These are phyloP conservation scores for Lichina pygmaea DNA, from an alignment of 495 filamentous ascomycete species.

Conservation along the genomic window DNA sequence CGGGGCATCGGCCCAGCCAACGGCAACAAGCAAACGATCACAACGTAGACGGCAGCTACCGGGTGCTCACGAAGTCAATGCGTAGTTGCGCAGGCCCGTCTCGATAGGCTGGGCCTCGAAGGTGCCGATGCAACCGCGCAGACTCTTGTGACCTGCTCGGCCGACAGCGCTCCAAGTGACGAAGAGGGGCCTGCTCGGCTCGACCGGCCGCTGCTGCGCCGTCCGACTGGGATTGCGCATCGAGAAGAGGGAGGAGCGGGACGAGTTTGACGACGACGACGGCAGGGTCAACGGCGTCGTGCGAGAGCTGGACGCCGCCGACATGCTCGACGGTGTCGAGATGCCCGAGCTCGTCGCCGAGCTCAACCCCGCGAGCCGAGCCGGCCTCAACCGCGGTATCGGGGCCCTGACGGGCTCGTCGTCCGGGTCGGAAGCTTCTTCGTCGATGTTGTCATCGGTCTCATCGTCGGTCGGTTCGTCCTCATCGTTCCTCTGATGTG, in stretches of 20 bases:
- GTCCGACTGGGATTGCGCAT: conserved; percentile 8
- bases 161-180: conserved; percentile 74
- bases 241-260: conserved; percentile 1
- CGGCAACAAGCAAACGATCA: background rate
- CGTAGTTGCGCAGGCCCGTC: conserved; percentile 49
- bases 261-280: conserved; percentile 1
- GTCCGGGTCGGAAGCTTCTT: conserved; percentile 1
- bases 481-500: conserved; percentile 6
- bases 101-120: conserved; percentile 59
- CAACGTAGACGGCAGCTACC: background rate
- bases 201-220: conserved; percentile 1
- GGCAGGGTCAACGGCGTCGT: conserved; percentile 1
- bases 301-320: conserved; percentile 8
- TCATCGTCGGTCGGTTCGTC: conserved; percentile 6
- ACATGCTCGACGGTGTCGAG: conserved; percentile 18
- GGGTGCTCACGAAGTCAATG: conserved; percentile 46
- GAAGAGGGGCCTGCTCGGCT: conserved; percentile 41
- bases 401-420: conserved; percentile 1
- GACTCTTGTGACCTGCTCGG: conserved; percentile 28
- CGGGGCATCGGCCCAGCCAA: background rate
- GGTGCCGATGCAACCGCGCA: conserved; percentile 92
- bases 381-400: conserved; percentile 2
- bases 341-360: conserved; percentile 18
- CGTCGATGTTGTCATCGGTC: conserved; percentile 3
- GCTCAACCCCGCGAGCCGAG: conserved; percentile 11